These are phyloP conservation scores for Nyssa sinensis DNA, from an alignment of 148 eudicot genomes.

Conservation along the genomic window DNA sequence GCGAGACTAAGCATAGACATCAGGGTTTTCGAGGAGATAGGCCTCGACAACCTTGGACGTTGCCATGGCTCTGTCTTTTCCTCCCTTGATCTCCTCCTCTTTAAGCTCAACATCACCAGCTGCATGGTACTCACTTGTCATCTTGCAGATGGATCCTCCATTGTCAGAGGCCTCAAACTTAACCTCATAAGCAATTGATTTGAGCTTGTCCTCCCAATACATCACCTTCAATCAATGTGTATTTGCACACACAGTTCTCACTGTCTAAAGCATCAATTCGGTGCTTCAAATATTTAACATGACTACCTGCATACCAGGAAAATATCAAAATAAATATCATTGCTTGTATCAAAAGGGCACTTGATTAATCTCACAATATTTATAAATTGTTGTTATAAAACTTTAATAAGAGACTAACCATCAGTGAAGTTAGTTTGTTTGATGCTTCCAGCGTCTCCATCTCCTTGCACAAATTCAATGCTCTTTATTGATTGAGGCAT, in stretches of 20 bases:
- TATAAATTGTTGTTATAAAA: no score
- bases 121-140: not conserved
- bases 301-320: not conserved
- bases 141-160: slow-evolving; percentile 15
- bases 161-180: slow-evolving; percentile 6
- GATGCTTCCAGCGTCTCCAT: no score
- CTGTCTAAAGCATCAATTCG: slow-evolving; percentile 5
- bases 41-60: slow-evolving; percentile 4
- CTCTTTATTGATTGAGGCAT: no score
- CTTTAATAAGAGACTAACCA: no score
- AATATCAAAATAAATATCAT: not conserved
- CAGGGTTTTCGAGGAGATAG: slow-evolving; percentile 17
- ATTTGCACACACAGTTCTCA: not conserved
- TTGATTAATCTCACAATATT: no score
- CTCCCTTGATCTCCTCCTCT: slow-evolving; percentile 14
- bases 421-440: no score
- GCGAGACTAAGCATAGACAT: no score
- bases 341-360: no score
- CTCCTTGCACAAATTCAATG: no score
- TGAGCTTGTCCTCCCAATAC: slow-evolving; percentile 6
- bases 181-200: not conserved
- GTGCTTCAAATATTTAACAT: not conserved
- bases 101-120: no score
- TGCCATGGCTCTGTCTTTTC: not conserved
- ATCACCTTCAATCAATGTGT: slow-evolving; percentile 14